Base-by-base conservation (phyloP, 202 grass and related monocot genomes). In the Musa balbisiana region DNA sequence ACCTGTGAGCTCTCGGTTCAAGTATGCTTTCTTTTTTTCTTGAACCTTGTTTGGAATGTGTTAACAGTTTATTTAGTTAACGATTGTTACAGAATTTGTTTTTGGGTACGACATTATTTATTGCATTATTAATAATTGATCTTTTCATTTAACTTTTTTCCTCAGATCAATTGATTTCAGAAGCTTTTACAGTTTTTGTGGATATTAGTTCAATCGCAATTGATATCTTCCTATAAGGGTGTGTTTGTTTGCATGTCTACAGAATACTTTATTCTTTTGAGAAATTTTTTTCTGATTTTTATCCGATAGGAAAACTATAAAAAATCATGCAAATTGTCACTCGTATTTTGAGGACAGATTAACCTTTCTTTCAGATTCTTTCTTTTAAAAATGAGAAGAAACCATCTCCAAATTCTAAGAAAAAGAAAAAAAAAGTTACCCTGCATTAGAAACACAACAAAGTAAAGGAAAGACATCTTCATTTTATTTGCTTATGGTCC, bases 1-100 rank as follows among this genome's bases (percentile, higher is more conserved):
- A 98, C 91, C 16, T 80, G 95, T 0, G 95, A 99, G 68, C 87
- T 99, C 54, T 99, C 95, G 5, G 80, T 87, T 62, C 95, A 99
- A 86, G 95, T 99, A 89, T 83, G 83, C 13, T 19, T 23, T 53
- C 20, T 16, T 19, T 19, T 25, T 49, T 51, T 20, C 67, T n/a
- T 51, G 13, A n/a, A 66, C 25, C 63, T 25, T 66, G 11, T 66
- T 66, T 29, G 33, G 33, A 43, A 43, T 43, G 4, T 43, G 33
- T 43, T 43, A 43, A 43, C 33, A 43, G 33, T 43, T 60, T 60
- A 8, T n/a, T n/a, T 60, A 60, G 56, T 60, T 60, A 19, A 60
- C 56, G 0, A 20, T 1, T 6, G 5, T 43, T 6, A 43, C 33
- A 43, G 33, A 6, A 43, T 43, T 43, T 43, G 33, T 43, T 43